Conservation (phyloP, 345 rosid species). For the Sisymbrium irio region DNA sequence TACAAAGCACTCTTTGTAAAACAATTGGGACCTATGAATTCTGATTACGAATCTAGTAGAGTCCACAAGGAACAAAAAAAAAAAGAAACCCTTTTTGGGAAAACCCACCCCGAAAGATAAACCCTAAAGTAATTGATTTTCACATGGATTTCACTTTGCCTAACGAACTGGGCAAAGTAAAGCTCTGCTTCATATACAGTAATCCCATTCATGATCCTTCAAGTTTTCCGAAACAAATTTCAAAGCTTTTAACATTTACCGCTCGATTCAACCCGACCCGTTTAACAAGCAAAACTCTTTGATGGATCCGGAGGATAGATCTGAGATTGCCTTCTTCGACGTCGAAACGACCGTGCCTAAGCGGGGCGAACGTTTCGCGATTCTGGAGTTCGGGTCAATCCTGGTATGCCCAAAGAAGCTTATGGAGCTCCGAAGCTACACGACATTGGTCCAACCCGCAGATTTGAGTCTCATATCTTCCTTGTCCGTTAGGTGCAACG, state of each 20-base stretch:
- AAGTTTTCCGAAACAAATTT: background rate
- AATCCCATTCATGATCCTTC: constrained; percentile 13
- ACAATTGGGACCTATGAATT: background rate
- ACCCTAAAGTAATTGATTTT: constrained; percentile 6
- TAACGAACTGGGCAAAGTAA: background rate
- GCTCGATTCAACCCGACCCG: background rate
- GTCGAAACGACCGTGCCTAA: constrained; percentile 76
- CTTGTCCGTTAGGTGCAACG: constrained; percentile 60
- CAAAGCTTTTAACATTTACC: background rate
- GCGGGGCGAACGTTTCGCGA: constrained; percentile 57
- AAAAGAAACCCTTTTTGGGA: background rate
- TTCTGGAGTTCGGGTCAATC: constrained; percentile 89
- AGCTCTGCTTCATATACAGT: constrained; percentile 21
- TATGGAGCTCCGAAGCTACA: constrained; percentile 62
- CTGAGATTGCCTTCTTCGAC: constrained; percentile 90
- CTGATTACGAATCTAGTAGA: background rate
- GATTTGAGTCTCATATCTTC: constrained; percentile 59
- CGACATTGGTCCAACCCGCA: constrained; percentile 69
- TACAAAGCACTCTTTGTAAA: constrained; percentile 7
- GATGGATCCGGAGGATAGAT: constrained; percentile 44
- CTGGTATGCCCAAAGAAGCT: constrained; percentile 80
- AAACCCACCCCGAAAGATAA: constrained; percentile 21
- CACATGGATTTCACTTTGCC: constrained; percentile 9
- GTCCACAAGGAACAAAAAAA: background rate
- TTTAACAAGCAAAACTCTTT: background rate